Evolutionary conservation across 176 grass and related monocot species (phyloP).

Genomic region (Miscanthus lutarioriparius): DNA sequence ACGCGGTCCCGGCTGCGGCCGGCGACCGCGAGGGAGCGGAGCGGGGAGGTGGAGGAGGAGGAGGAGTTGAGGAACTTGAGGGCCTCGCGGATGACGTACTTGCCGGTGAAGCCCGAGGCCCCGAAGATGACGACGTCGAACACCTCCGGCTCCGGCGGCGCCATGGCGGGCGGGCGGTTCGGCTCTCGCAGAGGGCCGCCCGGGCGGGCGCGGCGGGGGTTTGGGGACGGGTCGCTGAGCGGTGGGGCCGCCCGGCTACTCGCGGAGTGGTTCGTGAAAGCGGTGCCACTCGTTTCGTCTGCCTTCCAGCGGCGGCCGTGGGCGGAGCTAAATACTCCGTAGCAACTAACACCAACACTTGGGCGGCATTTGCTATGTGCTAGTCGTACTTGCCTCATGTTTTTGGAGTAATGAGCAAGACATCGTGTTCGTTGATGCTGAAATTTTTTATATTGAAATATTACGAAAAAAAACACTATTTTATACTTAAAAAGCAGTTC

Average conservation of each 20-base stretch:
- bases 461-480: too few relatives aligned
- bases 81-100: conserved; percentile 81
- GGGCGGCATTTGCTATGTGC: background rate
- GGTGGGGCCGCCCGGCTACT: background rate
- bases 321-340: background rate
- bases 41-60: conserved; percentile 24
- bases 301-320: background rate
- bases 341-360: background rate
- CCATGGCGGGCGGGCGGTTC: conserved; percentile 21
- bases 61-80: conserved; percentile 63
- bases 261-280: background rate
- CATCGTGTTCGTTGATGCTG: too few relatives aligned
- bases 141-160: conserved; percentile 34
- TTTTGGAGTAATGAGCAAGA: too few relatives aligned
- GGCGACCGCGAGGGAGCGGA: conserved; percentile 66
- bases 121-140: conserved; percentile 90
- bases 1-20: conserved; percentile 66
- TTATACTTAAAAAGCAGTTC: too few relatives aligned
- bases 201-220: background rate
- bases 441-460: too few relatives aligned
- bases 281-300: background rate
- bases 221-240: background rate
- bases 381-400: background rate
- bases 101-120: conserved; percentile 90
- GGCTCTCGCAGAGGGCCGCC: too few relatives aligned